A percentile compares a stretch with the other conserved stretches of the same genome.
Evolutionary conservation across 2,329 filamentous ascomycete species (phyloP).

Genomic region (Paecilomyces niveus): DNA sequence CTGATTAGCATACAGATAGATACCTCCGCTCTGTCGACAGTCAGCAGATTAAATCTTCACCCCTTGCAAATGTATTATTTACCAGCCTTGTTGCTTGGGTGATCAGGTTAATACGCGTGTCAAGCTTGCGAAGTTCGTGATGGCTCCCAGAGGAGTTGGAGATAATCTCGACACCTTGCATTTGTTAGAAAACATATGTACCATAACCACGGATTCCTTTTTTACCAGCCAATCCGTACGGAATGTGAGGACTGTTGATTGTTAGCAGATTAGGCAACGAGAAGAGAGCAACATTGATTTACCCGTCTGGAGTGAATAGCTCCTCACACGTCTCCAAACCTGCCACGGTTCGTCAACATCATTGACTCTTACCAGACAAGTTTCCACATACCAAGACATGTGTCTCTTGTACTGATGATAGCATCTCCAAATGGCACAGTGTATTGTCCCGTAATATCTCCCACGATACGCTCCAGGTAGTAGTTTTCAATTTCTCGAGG

Average conservation of each 20-base stretch:
- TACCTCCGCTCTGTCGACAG: slow-evolving; percentile 33
- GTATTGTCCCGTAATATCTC: slow-evolving; percentile 48
- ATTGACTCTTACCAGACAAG: background rate
- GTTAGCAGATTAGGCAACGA: slow-evolving; percentile 11
- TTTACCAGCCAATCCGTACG: slow-evolving; percentile 47
- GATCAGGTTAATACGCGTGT: slow-evolving; percentile 58
- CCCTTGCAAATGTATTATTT: background rate
- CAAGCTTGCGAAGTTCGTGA: slow-evolving; percentile 60
- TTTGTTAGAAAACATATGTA: slow-evolving; percentile 1
- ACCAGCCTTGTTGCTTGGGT: slow-evolving; percentile 50
- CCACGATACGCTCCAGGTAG: slow-evolving; percentile 54
- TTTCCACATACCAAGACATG: slow-evolving; percentile 45
- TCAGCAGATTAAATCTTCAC: slow-evolving; percentile 3
- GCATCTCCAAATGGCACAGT: slow-evolving; percentile 63
- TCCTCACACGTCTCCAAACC: slow-evolving; percentile 60
- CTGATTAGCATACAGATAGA: slow-evolving; percentile 57
- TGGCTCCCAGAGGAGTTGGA: slow-evolving; percentile 65
- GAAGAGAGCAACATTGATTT: slow-evolving; percentile 6
- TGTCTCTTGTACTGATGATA: slow-evolving; percentile 56
- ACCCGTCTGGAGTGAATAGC: slow-evolving; percentile 51
- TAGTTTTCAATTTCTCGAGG: slow-evolving; percentile 55
- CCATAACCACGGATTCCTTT: background rate
- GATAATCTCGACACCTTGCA: slow-evolving; percentile 59
- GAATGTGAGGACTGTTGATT: slow-evolving; percentile 44
- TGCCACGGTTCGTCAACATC: background rate